Conservation (phyloP, 306 rosid species). For the Herpetospermum pedunculosum region DNA sequence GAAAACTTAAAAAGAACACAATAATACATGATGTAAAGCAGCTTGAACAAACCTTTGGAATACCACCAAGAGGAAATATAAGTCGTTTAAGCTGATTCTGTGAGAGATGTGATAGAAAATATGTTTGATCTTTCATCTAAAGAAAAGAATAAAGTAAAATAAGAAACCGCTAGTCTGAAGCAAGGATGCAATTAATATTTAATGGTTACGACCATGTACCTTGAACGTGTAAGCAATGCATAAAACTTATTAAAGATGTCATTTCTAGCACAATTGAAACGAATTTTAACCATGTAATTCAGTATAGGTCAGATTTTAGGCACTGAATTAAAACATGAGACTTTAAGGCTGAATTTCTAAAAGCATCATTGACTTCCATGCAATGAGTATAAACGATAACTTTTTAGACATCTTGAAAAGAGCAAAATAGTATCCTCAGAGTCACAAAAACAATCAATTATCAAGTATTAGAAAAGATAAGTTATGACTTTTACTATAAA, state of each 20-base stretch:
- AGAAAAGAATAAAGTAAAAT: constrained; percentile 5
- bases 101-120: constrained; percentile 83
- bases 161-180: neutral
- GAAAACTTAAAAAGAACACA: neutral
- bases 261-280: neutral
- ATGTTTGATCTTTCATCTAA: constrained; percentile 94
- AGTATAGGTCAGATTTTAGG: neutral
- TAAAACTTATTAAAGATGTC: neutral
- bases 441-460: neutral
- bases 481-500: neutral
- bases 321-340: neutral
- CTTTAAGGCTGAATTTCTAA: neutral
- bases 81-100: constrained; percentile 74
- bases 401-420: neutral
- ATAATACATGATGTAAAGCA: constrained; percentile 6
- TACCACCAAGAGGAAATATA: constrained; percentile 74
- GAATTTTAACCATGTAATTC: neutral
- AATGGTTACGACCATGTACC: neutral
- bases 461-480: neutral
- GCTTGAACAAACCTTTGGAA: constrained; percentile 64
- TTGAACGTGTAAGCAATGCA: neutral
- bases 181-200: neutral
- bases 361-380: neutral
- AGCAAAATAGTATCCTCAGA: neutral
- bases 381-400: neutral